phyloP scores from a whole-genome alignment of 208 protist genomes.

The Acanthamoeba castellanii region DNA sequence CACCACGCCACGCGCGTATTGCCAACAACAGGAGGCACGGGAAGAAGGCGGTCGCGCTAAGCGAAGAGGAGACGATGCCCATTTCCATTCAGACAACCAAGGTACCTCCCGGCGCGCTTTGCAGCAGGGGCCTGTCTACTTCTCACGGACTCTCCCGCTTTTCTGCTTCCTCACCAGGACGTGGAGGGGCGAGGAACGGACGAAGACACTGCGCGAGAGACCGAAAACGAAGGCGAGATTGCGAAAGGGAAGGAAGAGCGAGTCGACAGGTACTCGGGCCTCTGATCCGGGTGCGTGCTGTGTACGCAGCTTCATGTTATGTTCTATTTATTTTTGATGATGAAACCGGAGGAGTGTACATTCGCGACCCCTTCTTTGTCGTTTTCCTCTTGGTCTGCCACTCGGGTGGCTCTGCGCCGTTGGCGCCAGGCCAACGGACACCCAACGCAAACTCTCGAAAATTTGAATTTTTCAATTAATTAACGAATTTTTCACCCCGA shows the following conservation, averaged over 20 bases:
- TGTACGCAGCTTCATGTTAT: background rate
- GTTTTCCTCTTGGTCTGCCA: no score
- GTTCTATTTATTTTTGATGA: background rate
- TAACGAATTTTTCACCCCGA: background rate
- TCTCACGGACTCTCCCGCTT: background rate
- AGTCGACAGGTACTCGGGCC: no score
- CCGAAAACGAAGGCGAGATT: background rate
- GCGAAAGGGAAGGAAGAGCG: background rate
- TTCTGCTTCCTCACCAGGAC: background rate
- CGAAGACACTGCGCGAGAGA: background rate
- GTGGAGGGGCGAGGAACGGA: background rate
- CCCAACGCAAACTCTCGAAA: background rate
- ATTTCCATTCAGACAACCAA: conserved; percentile 4
- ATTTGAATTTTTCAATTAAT: background rate
- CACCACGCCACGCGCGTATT: background rate
- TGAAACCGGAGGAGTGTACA: no score
- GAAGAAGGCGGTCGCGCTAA: background rate
- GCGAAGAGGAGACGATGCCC: background rate
- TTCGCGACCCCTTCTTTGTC: background rate
- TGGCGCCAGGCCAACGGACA: background rate
- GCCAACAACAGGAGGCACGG: background rate
- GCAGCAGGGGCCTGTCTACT: no score
- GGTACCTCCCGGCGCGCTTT: background rate
- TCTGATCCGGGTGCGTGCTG: no score
- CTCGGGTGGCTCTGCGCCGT: no score